Conservation (phyloP, 2,329 filamentous ascomycete species). For the Hypomyces rosellus region DNA sequence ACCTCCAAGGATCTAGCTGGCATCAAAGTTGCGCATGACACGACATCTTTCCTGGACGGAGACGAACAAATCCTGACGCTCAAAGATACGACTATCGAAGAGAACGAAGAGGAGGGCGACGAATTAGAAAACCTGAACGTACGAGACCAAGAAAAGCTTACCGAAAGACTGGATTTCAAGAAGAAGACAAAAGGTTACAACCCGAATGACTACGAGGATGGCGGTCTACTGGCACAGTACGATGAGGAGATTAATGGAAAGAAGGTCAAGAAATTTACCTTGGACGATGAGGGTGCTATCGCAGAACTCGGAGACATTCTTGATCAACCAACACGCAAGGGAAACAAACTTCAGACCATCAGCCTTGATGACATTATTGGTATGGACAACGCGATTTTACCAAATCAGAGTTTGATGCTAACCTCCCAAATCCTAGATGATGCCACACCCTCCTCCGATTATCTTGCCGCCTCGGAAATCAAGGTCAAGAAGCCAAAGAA, state of each 20-base stretch:
- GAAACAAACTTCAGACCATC: conserved; percentile 62
- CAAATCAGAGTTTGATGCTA: not conserved
- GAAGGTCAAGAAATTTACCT: conserved; percentile 78
- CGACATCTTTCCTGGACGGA: conserved; percentile 71
- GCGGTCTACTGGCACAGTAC: conserved; percentile 77
- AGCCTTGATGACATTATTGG: conserved; percentile 71
- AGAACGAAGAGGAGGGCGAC: conserved; percentile 80
- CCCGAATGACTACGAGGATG: conserved; percentile 64
- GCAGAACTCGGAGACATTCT: conserved; percentile 56
- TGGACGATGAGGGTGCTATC: conserved; percentile 70
- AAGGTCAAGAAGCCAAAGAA: conserved; percentile 96
- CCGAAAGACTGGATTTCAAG: conserved; percentile 75
- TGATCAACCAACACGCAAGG: conserved; percentile 45
- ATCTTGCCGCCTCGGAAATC: conserved; percentile 76
- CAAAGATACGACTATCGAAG: conserved; percentile 84
- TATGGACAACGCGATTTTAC: conserved; percentile 13
- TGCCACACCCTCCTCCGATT: conserved; percentile 61
- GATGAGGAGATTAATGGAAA: conserved; percentile 93
- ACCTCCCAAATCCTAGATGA: conserved; percentile 16
- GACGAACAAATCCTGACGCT: conserved; percentile 87
- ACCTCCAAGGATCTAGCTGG: conserved; percentile 81
- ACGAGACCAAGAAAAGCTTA: conserved; percentile 63
- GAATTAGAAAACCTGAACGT: conserved; percentile 76
- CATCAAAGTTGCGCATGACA: conserved; percentile 85
- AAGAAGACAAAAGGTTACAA: conserved; percentile 89